Percentiles rank a stretch among this genome's conserved stretches.
Conservation (phyloP, 2,329 filamentous ascomycete species). For the Didymella exigua region DNA sequence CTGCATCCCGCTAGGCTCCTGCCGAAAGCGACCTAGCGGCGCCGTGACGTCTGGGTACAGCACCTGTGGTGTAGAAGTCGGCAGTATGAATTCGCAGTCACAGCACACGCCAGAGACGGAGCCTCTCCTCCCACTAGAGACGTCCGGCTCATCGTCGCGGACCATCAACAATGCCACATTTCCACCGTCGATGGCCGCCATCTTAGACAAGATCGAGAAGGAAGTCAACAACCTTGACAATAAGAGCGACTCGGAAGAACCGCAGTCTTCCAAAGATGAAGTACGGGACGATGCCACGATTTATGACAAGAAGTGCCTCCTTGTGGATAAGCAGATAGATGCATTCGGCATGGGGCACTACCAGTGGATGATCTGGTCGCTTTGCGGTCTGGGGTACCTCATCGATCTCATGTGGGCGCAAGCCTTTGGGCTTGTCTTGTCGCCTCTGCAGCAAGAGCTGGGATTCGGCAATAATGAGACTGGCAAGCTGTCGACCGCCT, state of each 20-base stretch:
- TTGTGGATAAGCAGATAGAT: conserved; percentile 58
- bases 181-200: conserved; percentile 13
- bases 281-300: conserved; percentile 26
- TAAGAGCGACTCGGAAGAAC: not conserved
- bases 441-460: conserved; percentile 62
- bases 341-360: conserved; percentile 60
- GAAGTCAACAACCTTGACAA: conserved; percentile 15
- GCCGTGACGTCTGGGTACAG: not conserved
- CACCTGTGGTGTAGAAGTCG: not conserved
- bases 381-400: conserved; percentile 62
- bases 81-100: not conserved
- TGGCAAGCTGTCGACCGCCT: conserved; percentile 62
- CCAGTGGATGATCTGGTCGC: conserved; percentile 59
- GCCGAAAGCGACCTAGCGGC: conserved; percentile 4
- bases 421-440: conserved; percentile 61
- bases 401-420: conserved; percentile 65
- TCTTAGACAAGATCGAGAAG: conserved; percentile 15
- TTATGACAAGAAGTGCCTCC: conserved; percentile 53
- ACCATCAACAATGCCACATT: conserved; percentile 4
- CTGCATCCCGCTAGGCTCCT: conserved; percentile 11
- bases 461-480: conserved; percentile 54
- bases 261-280: not conserved
- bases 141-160: conserved; percentile 5
- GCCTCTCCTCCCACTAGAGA: conserved; percentile 6
- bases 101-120: conserved; percentile 10